These are phyloP conservation scores for Boletellus deceptivus DNA, from an alignment of 1,284 basidiomycete species.

Conservation along the genomic window DNA sequence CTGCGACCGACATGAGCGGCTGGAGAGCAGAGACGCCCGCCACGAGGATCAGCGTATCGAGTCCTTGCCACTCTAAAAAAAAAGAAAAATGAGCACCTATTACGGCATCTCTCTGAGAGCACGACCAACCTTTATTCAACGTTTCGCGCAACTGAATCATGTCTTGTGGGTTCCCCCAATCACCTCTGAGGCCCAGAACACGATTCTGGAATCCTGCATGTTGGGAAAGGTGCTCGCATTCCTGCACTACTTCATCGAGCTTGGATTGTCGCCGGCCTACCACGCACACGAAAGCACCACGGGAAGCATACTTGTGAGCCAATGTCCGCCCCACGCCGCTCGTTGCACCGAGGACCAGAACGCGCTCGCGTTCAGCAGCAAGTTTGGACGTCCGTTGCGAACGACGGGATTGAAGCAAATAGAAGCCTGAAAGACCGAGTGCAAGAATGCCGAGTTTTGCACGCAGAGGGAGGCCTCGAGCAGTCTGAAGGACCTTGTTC, in stretches of 20 bases:
- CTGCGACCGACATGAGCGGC: constrained; percentile 75
- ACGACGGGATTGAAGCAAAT: constrained; percentile 15
- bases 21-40: constrained; percentile 86
- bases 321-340: constrained; percentile 80
- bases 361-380: constrained; percentile 52
- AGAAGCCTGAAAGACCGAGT: constrained; percentile 16
- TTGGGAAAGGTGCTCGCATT: constrained; percentile 47
- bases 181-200: constrained; percentile 50
- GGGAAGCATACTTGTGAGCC: constrained; percentile 68
- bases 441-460: constrained; percentile 8
- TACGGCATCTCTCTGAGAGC: neutral
- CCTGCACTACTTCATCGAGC: constrained; percentile 58
- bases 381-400: constrained; percentile 16
- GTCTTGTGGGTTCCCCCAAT: constrained; percentile 68
- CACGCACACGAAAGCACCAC: constrained; percentile 76
- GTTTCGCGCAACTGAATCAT: constrained; percentile 61
- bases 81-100: neutral
- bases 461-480: constrained; percentile 8
- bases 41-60: constrained; percentile 83
- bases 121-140: constrained; percentile 52
- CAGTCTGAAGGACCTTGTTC: constrained; percentile 2
- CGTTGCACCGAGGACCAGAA: constrained; percentile 79
- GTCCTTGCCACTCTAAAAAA: constrained; percentile 72
- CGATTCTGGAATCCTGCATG: constrained; percentile 24
- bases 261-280: constrained; percentile 66